Evolutionary conservation across 2,329 filamentous ascomycete genomes (phyloP).

Genomic region (Pseudogymnoascus verrucosus): DNA sequence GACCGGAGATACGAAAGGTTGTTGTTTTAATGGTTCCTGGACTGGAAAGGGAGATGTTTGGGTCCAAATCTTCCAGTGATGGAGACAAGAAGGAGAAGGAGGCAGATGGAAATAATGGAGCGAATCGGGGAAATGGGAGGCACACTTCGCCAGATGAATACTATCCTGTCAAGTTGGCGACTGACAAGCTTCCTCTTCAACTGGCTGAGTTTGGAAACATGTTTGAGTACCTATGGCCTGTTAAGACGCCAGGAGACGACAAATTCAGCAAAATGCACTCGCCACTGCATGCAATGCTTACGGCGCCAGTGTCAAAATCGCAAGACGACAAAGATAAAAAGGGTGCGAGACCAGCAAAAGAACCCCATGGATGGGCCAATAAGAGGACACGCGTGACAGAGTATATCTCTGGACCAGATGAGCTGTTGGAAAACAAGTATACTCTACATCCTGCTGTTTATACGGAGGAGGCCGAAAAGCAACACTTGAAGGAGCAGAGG

Average conservation of each 20-base stretch:
- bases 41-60: conserved; percentile 84
- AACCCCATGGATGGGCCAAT: conserved; percentile 61
- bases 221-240: conserved; percentile 83
- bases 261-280: conserved; percentile 76
- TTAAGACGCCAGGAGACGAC: conserved; percentile 80
- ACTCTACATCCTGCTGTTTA: conserved; percentile 73
- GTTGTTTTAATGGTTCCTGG: conserved; percentile 90
- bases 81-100: conserved; percentile 10
- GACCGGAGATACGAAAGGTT: conserved; percentile 64
- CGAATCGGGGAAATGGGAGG: conserved; percentile 15
- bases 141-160: conserved; percentile 49
- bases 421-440: conserved; percentile 78
- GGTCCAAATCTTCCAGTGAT: conserved; percentile 33
- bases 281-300: conserved; percentile 76
- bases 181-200: conserved; percentile 43
- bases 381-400: conserved; percentile 74
- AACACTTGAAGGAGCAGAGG: conserved; percentile 44
- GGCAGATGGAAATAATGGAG: conserved; percentile 2
- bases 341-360: conserved; percentile 52
- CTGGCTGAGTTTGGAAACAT: conserved; percentile 67
- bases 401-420: conserved; percentile 63
- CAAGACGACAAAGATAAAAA: conserved; percentile 58
- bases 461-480: conserved; percentile 44
- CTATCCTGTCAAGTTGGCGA: conserved; percentile 46
- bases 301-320: conserved; percentile 60